Base-by-base conservation (phyloP, 495 filamentous ascomycete species). In the Articulospora tetracladia region DNA sequence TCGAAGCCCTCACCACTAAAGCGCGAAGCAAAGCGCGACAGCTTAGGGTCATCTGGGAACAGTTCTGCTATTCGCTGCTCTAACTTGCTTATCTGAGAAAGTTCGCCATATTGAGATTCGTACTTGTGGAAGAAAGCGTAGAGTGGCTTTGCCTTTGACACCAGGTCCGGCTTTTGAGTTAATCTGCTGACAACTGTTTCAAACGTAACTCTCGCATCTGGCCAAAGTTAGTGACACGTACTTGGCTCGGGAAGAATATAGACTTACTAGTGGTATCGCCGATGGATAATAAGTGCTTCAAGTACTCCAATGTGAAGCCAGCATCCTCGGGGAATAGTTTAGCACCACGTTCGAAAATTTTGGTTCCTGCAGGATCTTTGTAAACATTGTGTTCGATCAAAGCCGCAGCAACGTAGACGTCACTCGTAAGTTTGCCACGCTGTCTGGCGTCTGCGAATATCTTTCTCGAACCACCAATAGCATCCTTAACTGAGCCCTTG, bases 351-450 rank as follows among this genome's bases (percentile, higher is more conserved):
- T 98, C 95, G 69, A 97, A 98, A 56, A 98, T 97, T 73, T 91
- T 96, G 28, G 87, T 88, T 6, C 91, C 93, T 0, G 93, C 88
- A 2, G 85, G 83, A 59, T 98, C 94, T 66, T 96, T 92, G 72
- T 98, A 98, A 64, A 94, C 94, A 66, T 92, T 86, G 71, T 94
- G 93, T 66, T 98, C 94, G 66, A 98, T 89, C 56, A 96, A 79
- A 25, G 94, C 93, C 67, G 86, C 89, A 8, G 90, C 93, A 57
- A 96, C 86, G 69, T 98, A 98, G 20, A 97, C 91, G 71, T 97
- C 94, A 62, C 90, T 92, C 19, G 88, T 95, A 30, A 98, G 83
- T 26, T 90, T 87, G 24, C 94, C 94, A 59, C 85, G 82, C 61
- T 86, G 87, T 17, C 94, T 82, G 53, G 94, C 91, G 72, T 98